Percentiles rank a stretch among this genome's conserved stretches.
phyloP scores from a whole-genome alignment of 495 filamentous ascomycete species.

The Neurospora hispaniola region DNA sequence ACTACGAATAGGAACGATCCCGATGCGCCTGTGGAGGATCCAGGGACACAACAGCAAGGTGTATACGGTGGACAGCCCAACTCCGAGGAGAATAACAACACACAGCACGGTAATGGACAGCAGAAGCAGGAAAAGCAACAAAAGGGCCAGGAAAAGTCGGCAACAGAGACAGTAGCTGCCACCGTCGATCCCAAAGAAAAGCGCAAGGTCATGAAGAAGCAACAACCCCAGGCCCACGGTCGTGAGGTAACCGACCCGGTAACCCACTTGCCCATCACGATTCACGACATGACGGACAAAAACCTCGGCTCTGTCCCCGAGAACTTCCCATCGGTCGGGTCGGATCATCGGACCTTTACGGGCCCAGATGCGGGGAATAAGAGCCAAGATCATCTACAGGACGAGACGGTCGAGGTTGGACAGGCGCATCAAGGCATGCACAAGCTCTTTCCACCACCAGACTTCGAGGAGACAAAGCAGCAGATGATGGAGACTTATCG shows the following conservation, averaged over 20 bases:
- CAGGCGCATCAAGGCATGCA: constrained; percentile 38
- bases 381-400: constrained; percentile 29
- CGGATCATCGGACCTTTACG: constrained; percentile 32
- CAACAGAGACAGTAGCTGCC: constrained; percentile 39
- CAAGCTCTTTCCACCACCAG: constrained; percentile 52
- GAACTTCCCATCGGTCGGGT: constrained; percentile 39
- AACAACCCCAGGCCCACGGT: constrained; percentile 38
- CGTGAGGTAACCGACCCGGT: constrained; percentile 63
- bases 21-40: neutral
- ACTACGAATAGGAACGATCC: constrained; percentile 25
- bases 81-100: constrained; percentile 5
- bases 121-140: constrained; percentile 11
- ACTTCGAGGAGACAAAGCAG: constrained; percentile 37
- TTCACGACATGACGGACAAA: constrained; percentile 53
- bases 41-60: constrained; percentile 23
- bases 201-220: constrained; percentile 46
- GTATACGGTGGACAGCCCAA: constrained; percentile 37
- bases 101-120: constrained; percentile 1
- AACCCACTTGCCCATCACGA: constrained; percentile 53
- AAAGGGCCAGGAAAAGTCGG: constrained; percentile 29
- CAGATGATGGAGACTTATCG: constrained; percentile 38
- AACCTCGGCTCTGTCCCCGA: constrained; percentile 45
- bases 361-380: constrained; percentile 38
- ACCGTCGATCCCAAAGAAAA: constrained; percentile 44
- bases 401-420: constrained; percentile 39